Evolutionary conservation across 2,329 filamentous ascomycete genomes (phyloP), one percentile per base, ranked within the genome.

Genomic region (Cladosporium sp.): DNA sequence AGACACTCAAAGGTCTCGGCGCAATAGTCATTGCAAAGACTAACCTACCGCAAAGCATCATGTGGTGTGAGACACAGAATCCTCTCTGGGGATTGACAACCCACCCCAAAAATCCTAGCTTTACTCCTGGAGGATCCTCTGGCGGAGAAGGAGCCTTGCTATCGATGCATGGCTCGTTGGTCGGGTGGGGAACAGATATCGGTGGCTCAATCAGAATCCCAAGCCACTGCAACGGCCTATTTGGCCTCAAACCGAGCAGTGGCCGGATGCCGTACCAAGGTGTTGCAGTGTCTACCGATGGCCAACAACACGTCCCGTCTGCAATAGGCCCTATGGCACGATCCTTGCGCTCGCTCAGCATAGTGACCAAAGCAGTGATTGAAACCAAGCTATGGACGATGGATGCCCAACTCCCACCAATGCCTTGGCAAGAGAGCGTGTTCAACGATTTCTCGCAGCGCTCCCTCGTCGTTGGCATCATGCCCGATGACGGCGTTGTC

Each of bases 301-400:
- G 87, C 2, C 87, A 89, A 70, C 85, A 88, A 64, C 86, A 89
- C 73, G 84, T 89, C 0, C 86, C 86, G 1, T 89, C 87, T 0
- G 81, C 86, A 0, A 76, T 88, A n/a, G 87, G 87, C 0, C 87
- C 88, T 1, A 80, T 90, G 77, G 78, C 84, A 6, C 79, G 86
- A 6, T 80, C 79, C 65, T 72, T 88, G 4, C 72, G 78, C 3
- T 85, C 86, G 0, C 75, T 89, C 1, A 72, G 76, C 3, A 65
- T 78, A 0, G 80, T 82, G 54, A 79, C 78, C 39, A 74, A 72
- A n/a, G 74, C 70, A 0, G 59, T 74, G 5, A 69, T 74, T 3
- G 66, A 68, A n/a, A 65, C 68, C 10, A 71, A 80, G 63, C 79
- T 79, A 0, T 82, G 80, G 80, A 74, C 79, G 5, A 67, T 73